Conservation (phyloP, 495 filamentous ascomycete genomes). For the Penicillium pulvis region DNA sequence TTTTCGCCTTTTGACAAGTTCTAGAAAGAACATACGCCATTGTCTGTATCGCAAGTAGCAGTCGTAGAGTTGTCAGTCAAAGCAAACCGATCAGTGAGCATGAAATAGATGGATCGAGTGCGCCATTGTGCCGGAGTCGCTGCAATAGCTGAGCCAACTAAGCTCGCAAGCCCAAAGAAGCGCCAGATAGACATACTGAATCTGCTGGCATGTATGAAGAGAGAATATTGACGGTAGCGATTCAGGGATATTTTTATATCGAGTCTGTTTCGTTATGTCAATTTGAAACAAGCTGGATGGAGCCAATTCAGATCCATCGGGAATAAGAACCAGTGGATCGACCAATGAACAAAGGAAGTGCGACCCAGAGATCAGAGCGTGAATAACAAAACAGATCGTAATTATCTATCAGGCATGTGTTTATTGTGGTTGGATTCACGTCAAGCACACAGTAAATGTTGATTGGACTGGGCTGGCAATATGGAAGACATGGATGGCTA, state of each 20-base stretch:
- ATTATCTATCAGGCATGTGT: neutral
- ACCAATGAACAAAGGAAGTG: neutral
- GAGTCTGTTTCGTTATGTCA: neutral
- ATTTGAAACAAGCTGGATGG: slow-evolving; percentile 5
- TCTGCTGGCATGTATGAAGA: neutral
- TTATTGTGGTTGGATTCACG: no score
- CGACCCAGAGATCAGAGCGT: neutral
- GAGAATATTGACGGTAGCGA: neutral
- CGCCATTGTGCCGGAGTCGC: slow-evolving; percentile 58
- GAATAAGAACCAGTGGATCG: slow-evolving; percentile 4
- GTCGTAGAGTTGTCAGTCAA: slow-evolving; percentile 66
- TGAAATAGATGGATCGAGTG: slow-evolving; percentile 69
- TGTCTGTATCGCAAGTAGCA: slow-evolving; percentile 47
- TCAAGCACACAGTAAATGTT: no score
- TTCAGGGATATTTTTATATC: neutral
- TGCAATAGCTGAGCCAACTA: slow-evolving; percentile 33
- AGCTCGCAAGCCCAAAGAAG: slow-evolving; percentile 20
- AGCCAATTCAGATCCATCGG: slow-evolving; percentile 5
- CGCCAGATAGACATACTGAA: slow-evolving; percentile 17
- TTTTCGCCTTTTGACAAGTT: neutral
- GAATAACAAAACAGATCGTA: slow-evolving; percentile 2
- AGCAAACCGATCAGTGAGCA: slow-evolving; percentile 76
- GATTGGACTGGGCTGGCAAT: no score
- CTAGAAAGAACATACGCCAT: slow-evolving; percentile 27
- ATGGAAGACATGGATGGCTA: neutral